Conservation (phyloP, 768 basidiomycete species). For the Mycena vulgaris region DNA sequence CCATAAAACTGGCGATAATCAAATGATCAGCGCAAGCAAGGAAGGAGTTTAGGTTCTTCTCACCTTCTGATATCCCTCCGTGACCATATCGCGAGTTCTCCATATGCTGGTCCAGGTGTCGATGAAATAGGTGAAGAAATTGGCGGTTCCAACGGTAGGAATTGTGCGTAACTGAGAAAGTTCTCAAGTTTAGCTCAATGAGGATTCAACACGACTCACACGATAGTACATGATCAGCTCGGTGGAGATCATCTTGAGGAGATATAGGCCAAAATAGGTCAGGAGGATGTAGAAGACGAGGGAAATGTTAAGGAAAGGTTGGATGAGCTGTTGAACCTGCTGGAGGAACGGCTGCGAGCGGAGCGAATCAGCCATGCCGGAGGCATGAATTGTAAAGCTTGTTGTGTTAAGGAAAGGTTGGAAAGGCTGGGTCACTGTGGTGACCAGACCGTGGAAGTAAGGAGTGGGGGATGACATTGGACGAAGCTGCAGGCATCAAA, state of each 20-base stretch:
- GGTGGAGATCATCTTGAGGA: too few species aligned
- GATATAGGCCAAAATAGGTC: too few species aligned
- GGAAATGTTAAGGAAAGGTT: constrained; percentile 8
- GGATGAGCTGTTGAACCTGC: constrained; percentile 6
- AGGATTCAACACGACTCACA: neutral
- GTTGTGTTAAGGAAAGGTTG: constrained; percentile 7
- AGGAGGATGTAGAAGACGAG: neutral
- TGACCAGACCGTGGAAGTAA: constrained; percentile 4
- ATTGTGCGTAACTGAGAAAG: constrained; percentile 6
- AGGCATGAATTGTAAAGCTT: constrained; percentile 4
- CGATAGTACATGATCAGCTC: too few species aligned
- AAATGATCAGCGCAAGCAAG: neutral
- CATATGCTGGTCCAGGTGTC: constrained; percentile 19
- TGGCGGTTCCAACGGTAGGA: constrained; percentile 15
- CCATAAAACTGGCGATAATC: neutral
- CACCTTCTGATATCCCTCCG: constrained; percentile 14
- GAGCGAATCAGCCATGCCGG: constrained; percentile 9
- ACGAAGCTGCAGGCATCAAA: constrained; percentile 9
- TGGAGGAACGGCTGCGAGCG: constrained; percentile 10
- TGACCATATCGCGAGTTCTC: constrained; percentile 14
- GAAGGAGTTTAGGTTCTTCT: neutral
- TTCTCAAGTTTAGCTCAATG: neutral
- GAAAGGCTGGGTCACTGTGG: constrained; percentile 6
- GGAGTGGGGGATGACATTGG: constrained; percentile 8
- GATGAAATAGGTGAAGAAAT: constrained; percentile 17